Evolutionary conservation across 2,329 filamentous ascomycete genomes (phyloP), one percentile per base, ranked within the genome.

Genomic region (Ophiostoma angusticollis): DNA sequence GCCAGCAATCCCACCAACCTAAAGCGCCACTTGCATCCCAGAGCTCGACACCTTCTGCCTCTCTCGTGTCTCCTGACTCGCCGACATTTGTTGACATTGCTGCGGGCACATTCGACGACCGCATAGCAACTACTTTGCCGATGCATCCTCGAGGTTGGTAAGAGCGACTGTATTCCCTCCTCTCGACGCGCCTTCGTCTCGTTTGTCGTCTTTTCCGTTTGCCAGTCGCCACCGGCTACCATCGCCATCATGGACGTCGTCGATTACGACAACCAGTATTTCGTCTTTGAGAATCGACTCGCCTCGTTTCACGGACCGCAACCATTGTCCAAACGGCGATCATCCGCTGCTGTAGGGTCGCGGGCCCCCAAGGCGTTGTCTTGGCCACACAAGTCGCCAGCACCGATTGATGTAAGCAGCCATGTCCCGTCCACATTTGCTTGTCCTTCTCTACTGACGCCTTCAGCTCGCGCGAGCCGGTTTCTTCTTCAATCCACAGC

Each of bases 401-500:
- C 74, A 1, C 68, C 79, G 11, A 68, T 74, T 48, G 72, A 80
- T 47, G 81, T 84, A 63, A n/a, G n/a, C n/a, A n/a, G n/a, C n/a
- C n/a, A n/a, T 49, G 61, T 53, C 6, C 16, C 12, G 14, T 5
- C 8, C 9, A 11, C 9, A 4, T 83, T 63, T 49, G 60, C 52
- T 5, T 14, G 7, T n/a, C 19, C 7, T 29, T 16, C 54, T 54
- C 49, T 58, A 31, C 44, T 50, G 24, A 49, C 53, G 9, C 52
- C 53, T 57, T 52, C 54, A 94, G 82, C 78, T 98, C 51, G 89
- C 91, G 5, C 77, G 74, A 53, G 89, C 91, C 41, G 91, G 91
- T 27, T 94, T 98, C 63, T 91, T 80, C 62, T 96, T 84, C 62
- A 74, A 78, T 44, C 89, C 91, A 2, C 75, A 73, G 12, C 67